Evolutionary conservation across 371 early-diverging fungal genomes (phyloP).

Genomic region (Mortierella sp.): DNA sequence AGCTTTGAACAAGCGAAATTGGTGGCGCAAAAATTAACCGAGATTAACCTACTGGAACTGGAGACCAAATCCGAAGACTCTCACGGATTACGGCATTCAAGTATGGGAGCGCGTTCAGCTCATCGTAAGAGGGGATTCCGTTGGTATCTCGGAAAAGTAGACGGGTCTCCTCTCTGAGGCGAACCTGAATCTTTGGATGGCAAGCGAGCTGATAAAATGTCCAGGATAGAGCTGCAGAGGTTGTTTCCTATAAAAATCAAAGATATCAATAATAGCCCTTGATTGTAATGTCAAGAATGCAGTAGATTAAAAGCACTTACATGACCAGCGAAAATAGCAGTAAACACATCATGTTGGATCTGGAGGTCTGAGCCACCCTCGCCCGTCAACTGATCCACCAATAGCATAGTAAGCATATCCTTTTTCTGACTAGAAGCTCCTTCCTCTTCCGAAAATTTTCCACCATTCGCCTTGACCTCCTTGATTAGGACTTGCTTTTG

Average conservation of each 20-base stretch:
- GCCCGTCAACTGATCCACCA: slow-evolving; percentile 48
- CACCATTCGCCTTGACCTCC: slow-evolving; percentile 32
- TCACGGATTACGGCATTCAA: slow-evolving; percentile 49
- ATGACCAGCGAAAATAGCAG: slow-evolving; percentile 51
- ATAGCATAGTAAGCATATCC: slow-evolving; percentile 50
- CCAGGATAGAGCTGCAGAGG: slow-evolving; percentile 67
- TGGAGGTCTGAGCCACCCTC: slow-evolving; percentile 32
- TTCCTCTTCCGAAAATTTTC: slow-evolving; percentile 33
- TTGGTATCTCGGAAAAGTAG: slow-evolving; percentile 28
- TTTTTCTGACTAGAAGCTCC: slow-evolving; percentile 44
- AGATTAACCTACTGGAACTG: slow-evolving; percentile 48
- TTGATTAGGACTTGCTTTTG: slow-evolving; percentile 34
- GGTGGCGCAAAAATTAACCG: neutral
- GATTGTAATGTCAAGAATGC: neutral
- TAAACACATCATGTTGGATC: slow-evolving; percentile 46
- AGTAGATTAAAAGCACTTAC: slow-evolving; percentile 16
- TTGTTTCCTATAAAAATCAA: slow-evolving; percentile 58
- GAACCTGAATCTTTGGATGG: slow-evolving; percentile 60
- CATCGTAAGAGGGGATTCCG: slow-evolving; percentile 37
- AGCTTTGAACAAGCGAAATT: neutral
- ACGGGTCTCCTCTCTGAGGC: slow-evolving; percentile 61
- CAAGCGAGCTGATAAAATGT: slow-evolving; percentile 65
- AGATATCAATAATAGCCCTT: no score
- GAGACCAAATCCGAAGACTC: slow-evolving; percentile 55
- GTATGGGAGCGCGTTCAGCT: slow-evolving; percentile 39